Percentiles rank a stretch among this genome's conserved stretches.
These are phyloP conservation scores for Calocybe indica DNA, from an alignment of 768 basidiomycete genomes.

Conservation along the genomic window DNA sequence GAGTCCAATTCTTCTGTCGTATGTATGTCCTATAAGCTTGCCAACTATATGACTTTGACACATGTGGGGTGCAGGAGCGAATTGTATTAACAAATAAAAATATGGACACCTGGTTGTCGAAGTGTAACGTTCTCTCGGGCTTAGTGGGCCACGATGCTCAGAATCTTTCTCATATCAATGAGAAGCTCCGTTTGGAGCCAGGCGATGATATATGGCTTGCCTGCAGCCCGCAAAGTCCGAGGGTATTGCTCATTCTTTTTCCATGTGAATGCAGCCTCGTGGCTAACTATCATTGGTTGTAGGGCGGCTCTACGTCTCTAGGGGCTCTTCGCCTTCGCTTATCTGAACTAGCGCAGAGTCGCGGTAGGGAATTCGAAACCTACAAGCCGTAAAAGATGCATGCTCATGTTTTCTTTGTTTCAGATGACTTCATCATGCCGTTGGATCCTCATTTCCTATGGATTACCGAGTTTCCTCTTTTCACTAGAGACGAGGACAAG, in stretches of 20 bases:
- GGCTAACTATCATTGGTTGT: slow-evolving; percentile 7
- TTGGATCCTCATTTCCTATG: slow-evolving; percentile 79
- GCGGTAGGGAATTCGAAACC: slow-evolving; percentile 37
- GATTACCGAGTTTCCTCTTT: slow-evolving; percentile 95
- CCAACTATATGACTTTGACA: neutral
- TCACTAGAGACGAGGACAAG: slow-evolving; percentile 85
- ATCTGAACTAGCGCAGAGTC: slow-evolving; percentile 56
- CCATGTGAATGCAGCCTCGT: slow-evolving; percentile 10
- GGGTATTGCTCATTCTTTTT: slow-evolving; percentile 27
- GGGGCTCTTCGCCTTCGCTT: slow-evolving; percentile 67
- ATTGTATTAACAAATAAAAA: slow-evolving; percentile 43
- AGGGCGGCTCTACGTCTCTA: slow-evolving; percentile 86
- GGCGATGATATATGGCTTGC: slow-evolving; percentile 58
- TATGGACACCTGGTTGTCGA: slow-evolving; percentile 38
- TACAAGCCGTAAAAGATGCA: slow-evolving; percentile 5
- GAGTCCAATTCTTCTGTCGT: slow-evolving; percentile 21
- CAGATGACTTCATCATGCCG: slow-evolving; percentile 54
- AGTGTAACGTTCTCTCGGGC: slow-evolving; percentile 19
- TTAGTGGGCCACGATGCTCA: slow-evolving; percentile 10
- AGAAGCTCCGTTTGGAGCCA: slow-evolving; percentile 33
- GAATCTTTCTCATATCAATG: slow-evolving; percentile 29
- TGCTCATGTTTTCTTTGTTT: slow-evolving; percentile 8
- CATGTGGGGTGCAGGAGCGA: slow-evolving; percentile 32
- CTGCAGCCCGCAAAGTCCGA: slow-evolving; percentile 43
- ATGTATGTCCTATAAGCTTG: slow-evolving; percentile 6